These are phyloP conservation scores for Neofusicoccum sp. DNA, from an alignment of 2,329 filamentous ascomycete species.

Conservation along the genomic window DNA sequence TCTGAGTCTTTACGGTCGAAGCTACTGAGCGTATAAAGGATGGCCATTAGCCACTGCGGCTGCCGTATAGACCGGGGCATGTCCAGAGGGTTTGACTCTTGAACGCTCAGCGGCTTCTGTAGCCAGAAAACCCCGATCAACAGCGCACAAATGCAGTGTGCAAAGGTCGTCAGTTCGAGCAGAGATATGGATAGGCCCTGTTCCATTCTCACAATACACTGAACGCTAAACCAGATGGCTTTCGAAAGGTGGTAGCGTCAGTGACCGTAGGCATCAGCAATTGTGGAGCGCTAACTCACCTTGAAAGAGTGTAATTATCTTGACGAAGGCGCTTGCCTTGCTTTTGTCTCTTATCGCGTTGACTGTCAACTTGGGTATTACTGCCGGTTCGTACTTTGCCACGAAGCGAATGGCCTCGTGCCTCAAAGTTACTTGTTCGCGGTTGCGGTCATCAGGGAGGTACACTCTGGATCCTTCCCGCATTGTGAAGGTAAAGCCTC, in stretches of 20 bases:
- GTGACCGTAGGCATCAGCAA: background rate
- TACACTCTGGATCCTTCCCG: background rate
- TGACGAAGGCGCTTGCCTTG: conserved; percentile 3
- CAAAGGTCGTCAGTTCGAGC: background rate
- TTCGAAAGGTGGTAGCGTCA: background rate
- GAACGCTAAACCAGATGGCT: background rate
- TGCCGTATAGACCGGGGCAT: conserved; percentile 1
- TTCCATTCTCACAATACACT: background rate
- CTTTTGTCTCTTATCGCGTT: conserved; percentile 18
- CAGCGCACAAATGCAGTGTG: background rate
- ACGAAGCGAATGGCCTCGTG: conserved; percentile 6
- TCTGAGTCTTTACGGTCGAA: background rate
- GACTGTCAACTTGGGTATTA: conserved; percentile 5
- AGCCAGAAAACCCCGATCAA: background rate
- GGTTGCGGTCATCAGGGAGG: background rate
- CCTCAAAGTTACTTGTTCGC: conserved; percentile 12
- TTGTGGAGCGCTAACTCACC: background rate
- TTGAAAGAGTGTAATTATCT: background rate
- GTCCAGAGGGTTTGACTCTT: background rate
- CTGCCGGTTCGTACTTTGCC: background rate
- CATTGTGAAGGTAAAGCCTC: conserved; percentile 20
- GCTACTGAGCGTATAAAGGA: conserved; percentile 1
- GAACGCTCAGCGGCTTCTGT: background rate
- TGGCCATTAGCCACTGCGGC: background rate
- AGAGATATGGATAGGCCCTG: background rate